Conservation (phyloP, 2,329 filamentous ascomycete species). For the Penicillium glabrum region DNA sequence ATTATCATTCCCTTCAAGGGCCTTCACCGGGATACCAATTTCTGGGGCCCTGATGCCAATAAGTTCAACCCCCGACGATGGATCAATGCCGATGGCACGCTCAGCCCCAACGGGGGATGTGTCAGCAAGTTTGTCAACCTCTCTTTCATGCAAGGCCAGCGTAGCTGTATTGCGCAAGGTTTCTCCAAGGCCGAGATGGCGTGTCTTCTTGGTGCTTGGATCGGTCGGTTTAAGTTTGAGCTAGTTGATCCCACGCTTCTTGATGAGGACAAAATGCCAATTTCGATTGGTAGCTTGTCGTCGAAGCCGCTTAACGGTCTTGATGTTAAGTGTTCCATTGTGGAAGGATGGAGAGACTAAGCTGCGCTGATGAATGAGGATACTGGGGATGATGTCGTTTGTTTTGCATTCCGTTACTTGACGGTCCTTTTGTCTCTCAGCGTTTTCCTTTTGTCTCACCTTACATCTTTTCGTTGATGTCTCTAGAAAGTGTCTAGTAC, state of each 20-base stretch:
- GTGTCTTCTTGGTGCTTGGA: background rate
- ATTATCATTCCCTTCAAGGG: background rate
- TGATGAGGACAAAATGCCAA: background rate
- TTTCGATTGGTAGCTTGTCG: background rate
- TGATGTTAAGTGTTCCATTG: background rate
- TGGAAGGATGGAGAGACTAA: background rate
- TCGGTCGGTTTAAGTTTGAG: background rate
- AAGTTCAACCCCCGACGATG: background rate
- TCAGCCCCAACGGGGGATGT: background rate
- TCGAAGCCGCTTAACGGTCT: background rate
- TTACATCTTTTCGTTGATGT: background rate
- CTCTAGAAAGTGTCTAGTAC: background rate
- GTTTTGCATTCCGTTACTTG: background rate
- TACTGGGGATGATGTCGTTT: background rate
- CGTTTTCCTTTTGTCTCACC: background rate
- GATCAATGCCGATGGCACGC: background rate
- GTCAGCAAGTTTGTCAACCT: background rate
- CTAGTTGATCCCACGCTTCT: background rate
- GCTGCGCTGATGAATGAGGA: background rate
- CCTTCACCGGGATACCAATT: background rate
- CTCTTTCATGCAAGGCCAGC: background rate
- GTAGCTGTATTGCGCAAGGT: background rate
- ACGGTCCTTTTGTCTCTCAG: background rate
- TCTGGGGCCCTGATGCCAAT: background rate
- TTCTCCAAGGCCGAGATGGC: slow-evolving; percentile 1